Conservation (phyloP, 306 rosid species). For the Vigna radiata region DNA sequence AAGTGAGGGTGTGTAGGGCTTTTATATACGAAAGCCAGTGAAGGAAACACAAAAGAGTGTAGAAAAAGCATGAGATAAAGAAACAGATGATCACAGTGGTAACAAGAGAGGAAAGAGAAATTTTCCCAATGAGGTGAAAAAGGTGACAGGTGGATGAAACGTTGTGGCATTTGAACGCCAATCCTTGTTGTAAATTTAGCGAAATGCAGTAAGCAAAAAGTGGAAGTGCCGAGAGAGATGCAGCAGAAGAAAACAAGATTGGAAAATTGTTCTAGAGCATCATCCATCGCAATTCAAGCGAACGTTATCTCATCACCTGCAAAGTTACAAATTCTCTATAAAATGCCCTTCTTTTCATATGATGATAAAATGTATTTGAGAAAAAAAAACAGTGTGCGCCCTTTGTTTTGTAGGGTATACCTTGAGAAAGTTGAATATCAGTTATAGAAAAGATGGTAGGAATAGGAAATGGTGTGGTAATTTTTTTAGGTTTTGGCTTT, state of each 20-base stretch:
- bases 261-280: not conserved
- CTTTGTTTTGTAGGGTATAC: not conserved
- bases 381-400: not conserved
- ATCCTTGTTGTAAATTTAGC: constrained; percentile 41
- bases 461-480: not conserved
- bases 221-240: not conserved
- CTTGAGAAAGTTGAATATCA: not conserved
- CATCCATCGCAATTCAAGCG: not conserved
- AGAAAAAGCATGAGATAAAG: constrained; percentile 40
- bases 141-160: constrained; percentile 54
- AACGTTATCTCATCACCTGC: not conserved
- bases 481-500: not conserved
- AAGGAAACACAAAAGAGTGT: constrained; percentile 46
- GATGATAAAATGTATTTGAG: not conserved
- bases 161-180: constrained; percentile 55
- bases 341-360: not conserved
- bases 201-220: not conserved
- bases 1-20: not conserved
- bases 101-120: not conserved
- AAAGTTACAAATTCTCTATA: not conserved
- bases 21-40: constrained; percentile 36
- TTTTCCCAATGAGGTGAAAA: not conserved
- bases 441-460: not conserved
- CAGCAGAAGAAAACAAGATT: not conserved
- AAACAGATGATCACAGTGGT: not conserved